Base-by-base conservation (phyloP, 768 basidiomycete genomes). In the Kwoniella europaea region DNA sequence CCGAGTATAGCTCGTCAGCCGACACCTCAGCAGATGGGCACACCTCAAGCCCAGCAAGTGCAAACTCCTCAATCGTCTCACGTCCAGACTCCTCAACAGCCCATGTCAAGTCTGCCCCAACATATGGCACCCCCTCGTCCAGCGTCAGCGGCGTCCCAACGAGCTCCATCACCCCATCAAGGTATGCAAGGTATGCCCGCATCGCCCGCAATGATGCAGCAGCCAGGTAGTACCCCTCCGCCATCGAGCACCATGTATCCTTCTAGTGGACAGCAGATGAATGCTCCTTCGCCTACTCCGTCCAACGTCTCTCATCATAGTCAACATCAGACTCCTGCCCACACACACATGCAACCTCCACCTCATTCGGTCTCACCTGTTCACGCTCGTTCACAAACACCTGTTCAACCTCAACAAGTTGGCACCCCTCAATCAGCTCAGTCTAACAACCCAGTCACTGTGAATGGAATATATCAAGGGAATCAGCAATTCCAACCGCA, bases 31-130 rank as follows among this genome's bases (percentile, higher is more conserved):
- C 54, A 61, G 56, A 53, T 67, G 52, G 59, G 58, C 59, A 59
- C 66, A 84, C 87, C n/a, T 85, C 88, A 2, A 84, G 86, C 9
- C 84, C 87, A 15, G 74, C 86, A 7, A 84, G 62, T 53, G 84
- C 61, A 85, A 6, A 67, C 66, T 10, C 86, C 52, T 79, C 82
- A 22, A 43, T 60, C 67, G 20, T 54, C 42, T 64, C 54, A 65
- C 4, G 18, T 52, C n/a, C 73, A 78, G 50, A 63, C 71, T 41
- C 65, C 71, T 50, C 71, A 75, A 53, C 69, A 73, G 16, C 75
- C 76, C 18, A 43, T 73, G 22, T 79, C 79, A 10, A 73, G 73
- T 68, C 43, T 77, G 60, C 77, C 79, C 7, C 76, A 74, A 61
- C 76, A 78, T 57, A 77, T 79, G 76, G 74, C 75, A 16, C 78